These are phyloP conservation scores for Pichia ethanolica DNA, from an alignment of 805 yeast genomes.

Conservation along the genomic window DNA sequence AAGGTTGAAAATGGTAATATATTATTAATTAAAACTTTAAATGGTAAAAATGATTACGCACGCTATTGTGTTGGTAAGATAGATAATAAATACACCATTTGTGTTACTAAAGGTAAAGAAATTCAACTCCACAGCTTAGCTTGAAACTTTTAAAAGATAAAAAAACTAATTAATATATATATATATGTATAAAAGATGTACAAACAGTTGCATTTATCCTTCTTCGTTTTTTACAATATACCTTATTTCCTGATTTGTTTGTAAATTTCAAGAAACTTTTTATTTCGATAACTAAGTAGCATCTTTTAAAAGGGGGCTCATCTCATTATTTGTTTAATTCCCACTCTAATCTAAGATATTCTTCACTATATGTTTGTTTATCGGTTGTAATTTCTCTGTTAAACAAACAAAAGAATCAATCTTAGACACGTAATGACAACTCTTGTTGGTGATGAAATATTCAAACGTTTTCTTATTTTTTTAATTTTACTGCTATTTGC, in stretches of 20 bases:
- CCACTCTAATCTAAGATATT: no score
- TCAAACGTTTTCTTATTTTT: slow-evolving; percentile 15
- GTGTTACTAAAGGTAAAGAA: slow-evolving; percentile 12
- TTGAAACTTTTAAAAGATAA: no score
- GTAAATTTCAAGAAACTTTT: background rate
- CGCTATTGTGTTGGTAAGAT: slow-evolving; percentile 19
- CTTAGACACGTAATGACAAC: slow-evolving; percentile 1
- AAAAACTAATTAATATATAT: background rate
- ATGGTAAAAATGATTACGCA: slow-evolving; percentile 3
- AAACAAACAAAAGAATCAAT: no score
- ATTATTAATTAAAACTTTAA: slow-evolving; percentile 11
- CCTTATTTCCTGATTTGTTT: background rate
- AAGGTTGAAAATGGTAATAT: slow-evolving; percentile 18
- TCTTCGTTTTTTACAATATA: background rate
- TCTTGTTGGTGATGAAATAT: slow-evolving; percentile 16
- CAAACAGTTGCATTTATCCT: background rate
- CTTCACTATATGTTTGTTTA: no score
- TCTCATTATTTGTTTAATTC: no score
- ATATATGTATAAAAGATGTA: background rate
- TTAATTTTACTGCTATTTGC: slow-evolving; percentile 19
- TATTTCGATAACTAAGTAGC: no score
- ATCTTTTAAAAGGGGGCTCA: no score
- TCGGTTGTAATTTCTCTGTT: no score
- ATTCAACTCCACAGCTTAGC: slow-evolving; percentile 11
- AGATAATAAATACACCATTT: slow-evolving; percentile 11